These are phyloP conservation scores for Diaporthe amygdali DNA, from an alignment of 2,329 filamentous ascomycete species.

Conservation along the genomic window DNA sequence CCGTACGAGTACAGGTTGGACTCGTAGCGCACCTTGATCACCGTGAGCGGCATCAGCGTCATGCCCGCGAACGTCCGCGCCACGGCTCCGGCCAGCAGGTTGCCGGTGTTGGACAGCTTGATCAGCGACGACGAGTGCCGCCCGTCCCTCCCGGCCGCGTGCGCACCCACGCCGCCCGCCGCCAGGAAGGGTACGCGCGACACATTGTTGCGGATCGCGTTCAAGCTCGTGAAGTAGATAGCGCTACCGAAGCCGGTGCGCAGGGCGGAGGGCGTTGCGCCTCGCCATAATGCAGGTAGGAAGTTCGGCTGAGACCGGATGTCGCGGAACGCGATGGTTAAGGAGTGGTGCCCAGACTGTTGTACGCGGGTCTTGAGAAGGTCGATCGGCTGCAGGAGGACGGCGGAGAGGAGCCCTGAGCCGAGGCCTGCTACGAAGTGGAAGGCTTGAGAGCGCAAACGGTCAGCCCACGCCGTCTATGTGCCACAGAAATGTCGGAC, in stretches of 20 bases:
- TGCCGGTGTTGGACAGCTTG: slow-evolving; percentile 81
- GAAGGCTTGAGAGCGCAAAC: slow-evolving; percentile 59
- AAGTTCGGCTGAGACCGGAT: slow-evolving; percentile 69
- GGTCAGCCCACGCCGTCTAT: background rate
- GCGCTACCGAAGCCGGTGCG: slow-evolving; percentile 92
- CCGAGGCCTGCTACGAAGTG: slow-evolving; percentile 89
- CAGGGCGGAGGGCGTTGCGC: slow-evolving; percentile 89
- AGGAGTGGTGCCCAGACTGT: slow-evolving; percentile 76
- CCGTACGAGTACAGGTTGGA: slow-evolving; percentile 84
- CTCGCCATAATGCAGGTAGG: slow-evolving; percentile 84
- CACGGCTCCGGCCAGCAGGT: slow-evolving; percentile 82
- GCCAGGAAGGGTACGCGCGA: slow-evolving; percentile 48
- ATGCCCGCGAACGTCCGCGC: slow-evolving; percentile 88
- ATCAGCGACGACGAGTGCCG: slow-evolving; percentile 77
- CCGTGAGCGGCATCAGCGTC: slow-evolving; percentile 92
- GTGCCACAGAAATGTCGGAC: background rate
- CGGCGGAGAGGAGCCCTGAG: slow-evolving; percentile 86
- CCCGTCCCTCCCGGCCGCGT: slow-evolving; percentile 35
- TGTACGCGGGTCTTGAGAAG: slow-evolving; percentile 96
- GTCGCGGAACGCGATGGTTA: slow-evolving; percentile 70
- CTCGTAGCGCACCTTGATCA: slow-evolving; percentile 97
- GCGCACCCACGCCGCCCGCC: slow-evolving; percentile 29
- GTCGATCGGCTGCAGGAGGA: slow-evolving; percentile 92
- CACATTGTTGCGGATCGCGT: slow-evolving; percentile 76
- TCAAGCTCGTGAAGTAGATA: slow-evolving; percentile 91